A percentile compares a stretch with the other conserved stretches of the same genome.
These are phyloP conservation scores for Aethionema arabicum DNA, from an alignment of 345 rosid species.

Conservation along the genomic window DNA sequence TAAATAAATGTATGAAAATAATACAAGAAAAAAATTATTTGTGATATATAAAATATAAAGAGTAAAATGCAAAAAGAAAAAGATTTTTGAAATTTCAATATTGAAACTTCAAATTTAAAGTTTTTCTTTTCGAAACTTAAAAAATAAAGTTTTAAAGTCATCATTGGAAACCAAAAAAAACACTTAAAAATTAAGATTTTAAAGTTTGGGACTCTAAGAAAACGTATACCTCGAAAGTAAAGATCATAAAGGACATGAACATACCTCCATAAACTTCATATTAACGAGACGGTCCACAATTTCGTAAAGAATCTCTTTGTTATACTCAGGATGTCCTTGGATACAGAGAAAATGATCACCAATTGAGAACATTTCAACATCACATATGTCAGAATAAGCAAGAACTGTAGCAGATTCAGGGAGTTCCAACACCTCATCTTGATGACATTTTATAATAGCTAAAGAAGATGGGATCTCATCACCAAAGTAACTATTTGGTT, in stretches of 20 bases:
- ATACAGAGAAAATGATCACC: conserved; percentile 68
- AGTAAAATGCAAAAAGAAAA: no score
- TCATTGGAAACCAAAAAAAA: no score
- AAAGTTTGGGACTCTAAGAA: neutral
- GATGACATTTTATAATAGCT: conserved; percentile 73
- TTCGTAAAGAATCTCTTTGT: conserved; percentile 65
- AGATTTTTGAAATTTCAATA: no score
- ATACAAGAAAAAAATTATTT: no score
- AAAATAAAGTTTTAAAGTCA: no score
- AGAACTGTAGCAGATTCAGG: conserved; percentile 68
- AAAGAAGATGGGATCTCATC: conserved; percentile 46
- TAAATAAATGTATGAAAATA: no score
- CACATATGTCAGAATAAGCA: conserved; percentile 71
- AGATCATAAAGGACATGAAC: conserved; percentile 10
- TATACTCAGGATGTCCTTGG: conserved; percentile 94
- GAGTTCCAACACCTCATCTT: conserved; percentile 80
- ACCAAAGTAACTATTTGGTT: conserved; percentile 26
- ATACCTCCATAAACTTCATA: conserved; percentile 50
- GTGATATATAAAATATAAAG: no score
- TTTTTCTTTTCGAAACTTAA: no score
- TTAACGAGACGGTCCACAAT: conserved; percentile 68
- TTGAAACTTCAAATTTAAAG: no score
- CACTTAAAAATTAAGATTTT: no score
- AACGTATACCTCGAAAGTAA: neutral
- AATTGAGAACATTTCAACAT: conserved; percentile 66